A percentile compares a stretch with the other conserved stretches of the same genome.
phyloP scores from a whole-genome alignment of 306 rosid species.

The Trichosanthes truncata region DNA sequence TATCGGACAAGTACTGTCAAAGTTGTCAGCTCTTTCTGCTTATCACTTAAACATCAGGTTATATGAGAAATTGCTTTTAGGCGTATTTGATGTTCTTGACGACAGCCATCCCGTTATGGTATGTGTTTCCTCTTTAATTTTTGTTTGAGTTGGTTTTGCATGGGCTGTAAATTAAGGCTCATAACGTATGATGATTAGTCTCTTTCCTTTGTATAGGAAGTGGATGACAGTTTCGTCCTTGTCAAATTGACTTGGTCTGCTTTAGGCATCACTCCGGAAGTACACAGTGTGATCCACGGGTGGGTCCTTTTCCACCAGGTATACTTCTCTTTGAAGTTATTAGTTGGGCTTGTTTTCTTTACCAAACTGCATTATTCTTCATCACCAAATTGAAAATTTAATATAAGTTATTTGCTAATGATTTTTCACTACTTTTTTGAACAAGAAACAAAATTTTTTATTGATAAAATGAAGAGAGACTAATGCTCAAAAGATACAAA shows the following conservation, averaged over 20 bases:
- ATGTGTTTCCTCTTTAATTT: constrained; percentile 10
- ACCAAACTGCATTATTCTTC: background rate
- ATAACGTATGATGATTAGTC: constrained; percentile 1
- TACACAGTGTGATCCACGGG: constrained; percentile 34
- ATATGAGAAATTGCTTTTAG: constrained; percentile 39
- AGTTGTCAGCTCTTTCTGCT: constrained; percentile 32
- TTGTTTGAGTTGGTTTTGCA: background rate
- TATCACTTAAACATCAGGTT: constrained; percentile 42
- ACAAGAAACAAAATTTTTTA: too few relatives aligned
- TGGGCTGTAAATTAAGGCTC: background rate
- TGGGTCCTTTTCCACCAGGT: constrained; percentile 61
- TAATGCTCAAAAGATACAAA: too few relatives aligned
- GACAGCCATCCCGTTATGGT: constrained; percentile 40
- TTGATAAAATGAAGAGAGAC: too few relatives aligned
- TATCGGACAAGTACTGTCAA: constrained; percentile 25
- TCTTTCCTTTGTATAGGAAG: constrained; percentile 28
- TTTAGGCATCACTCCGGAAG: constrained; percentile 39
- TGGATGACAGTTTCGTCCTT: constrained; percentile 27
- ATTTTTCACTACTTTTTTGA: background rate
- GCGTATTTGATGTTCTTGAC: constrained; percentile 36
- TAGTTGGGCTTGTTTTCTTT: background rate
- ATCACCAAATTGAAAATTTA: background rate
- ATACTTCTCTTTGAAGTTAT: background rate
- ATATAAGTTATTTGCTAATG: background rate
- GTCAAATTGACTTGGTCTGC: constrained; percentile 38